A percentile compares a stretch with the other conserved stretches of the same genome.
These are phyloP conservation scores for Psilocybe cyanescens DNA, from an alignment of 768 basidiomycete genomes.

Conservation along the genomic window DNA sequence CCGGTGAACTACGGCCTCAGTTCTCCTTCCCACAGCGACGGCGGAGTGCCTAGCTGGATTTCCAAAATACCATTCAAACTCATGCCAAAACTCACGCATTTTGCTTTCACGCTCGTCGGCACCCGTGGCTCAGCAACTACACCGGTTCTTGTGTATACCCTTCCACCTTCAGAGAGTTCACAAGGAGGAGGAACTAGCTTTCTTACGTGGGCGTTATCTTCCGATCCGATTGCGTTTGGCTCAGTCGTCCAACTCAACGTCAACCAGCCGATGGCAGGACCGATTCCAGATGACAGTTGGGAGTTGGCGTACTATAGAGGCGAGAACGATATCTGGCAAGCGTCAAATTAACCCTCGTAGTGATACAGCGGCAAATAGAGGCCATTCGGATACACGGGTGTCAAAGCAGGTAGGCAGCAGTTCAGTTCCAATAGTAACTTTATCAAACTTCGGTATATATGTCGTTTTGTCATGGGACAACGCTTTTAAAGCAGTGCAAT, in stretches of 20 bases:
- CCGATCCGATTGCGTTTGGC: slow-evolving; percentile 26
- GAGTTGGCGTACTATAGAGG: slow-evolving; percentile 26
- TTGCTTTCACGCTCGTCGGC: slow-evolving; percentile 32
- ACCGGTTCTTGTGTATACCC: slow-evolving; percentile 21
- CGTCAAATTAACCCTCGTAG: background rate
- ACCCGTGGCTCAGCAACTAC: slow-evolving; percentile 7
- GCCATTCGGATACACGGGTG: background rate
- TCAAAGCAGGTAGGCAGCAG: too few species aligned
- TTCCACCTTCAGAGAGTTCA: background rate
- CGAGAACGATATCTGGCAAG: slow-evolving; percentile 1
- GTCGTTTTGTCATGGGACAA: too few species aligned
- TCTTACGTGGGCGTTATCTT: slow-evolving; percentile 24
- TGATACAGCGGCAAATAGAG: background rate
- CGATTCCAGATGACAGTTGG: slow-evolving; percentile 19
- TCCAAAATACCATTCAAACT: slow-evolving; percentile 32
- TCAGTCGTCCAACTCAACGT: slow-evolving; percentile 16
- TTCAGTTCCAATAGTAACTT: too few species aligned
- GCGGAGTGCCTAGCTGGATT: slow-evolving; percentile 28
- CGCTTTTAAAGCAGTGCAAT: too few species aligned
- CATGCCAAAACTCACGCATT: slow-evolving; percentile 35
- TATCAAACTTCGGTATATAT: too few species aligned
- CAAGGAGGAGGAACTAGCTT: slow-evolving; percentile 17
- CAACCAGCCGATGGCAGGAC: background rate
- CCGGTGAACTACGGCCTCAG: slow-evolving; percentile 6
- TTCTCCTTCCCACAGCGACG: background rate